These are phyloP conservation scores for Trametes cubensis DNA, from an alignment of 768 basidiomycete species.

Conservation along the genomic window DNA sequence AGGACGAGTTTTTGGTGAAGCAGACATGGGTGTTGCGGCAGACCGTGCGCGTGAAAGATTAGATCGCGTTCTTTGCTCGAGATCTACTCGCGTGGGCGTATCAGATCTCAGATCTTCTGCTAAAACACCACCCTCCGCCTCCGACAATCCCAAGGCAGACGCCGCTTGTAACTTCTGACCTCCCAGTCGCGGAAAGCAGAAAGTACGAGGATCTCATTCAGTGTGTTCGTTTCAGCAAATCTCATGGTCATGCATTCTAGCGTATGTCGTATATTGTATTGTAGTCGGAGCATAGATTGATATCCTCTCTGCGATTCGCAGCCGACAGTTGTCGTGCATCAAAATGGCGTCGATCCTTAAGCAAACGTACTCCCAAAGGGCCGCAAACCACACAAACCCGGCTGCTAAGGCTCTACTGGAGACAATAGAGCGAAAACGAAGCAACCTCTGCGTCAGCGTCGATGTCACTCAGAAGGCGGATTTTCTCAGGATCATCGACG, in stretches of 20 bases:
- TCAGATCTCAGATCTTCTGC: conserved; percentile 13
- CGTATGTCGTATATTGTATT: too few species aligned
- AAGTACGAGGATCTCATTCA: too few species aligned
- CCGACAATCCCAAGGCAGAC: too few species aligned
- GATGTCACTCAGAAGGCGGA: conserved; percentile 84
- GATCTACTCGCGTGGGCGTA: not conserved
- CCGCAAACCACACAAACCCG: conserved; percentile 62
- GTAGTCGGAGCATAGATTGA: not conserved
- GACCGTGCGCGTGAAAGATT: conserved; percentile 15
- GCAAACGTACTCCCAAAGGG: conserved; percentile 66
- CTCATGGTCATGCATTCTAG: too few species aligned
- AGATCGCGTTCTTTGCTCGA: conserved; percentile 12
- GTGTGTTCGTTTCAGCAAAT: too few species aligned
- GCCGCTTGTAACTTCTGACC: too few species aligned
- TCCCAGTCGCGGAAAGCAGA: too few species aligned
- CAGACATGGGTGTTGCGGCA: conserved; percentile 13
- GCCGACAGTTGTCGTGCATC: conserved; percentile 23
- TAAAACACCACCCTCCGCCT: too few species aligned
- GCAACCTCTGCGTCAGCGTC: conserved; percentile 94
- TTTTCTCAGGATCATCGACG: conserved; percentile 83
- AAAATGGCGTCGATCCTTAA: conserved; percentile 40
- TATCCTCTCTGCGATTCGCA: not conserved
- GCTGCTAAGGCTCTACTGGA: conserved; percentile 78
- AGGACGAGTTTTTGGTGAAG: conserved; percentile 24
- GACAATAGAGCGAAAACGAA: conserved; percentile 82